These are phyloP conservation scores for Globisporangium yorkense DNA, from an alignment of 352 stramenopile species.

Conservation along the genomic window DNA sequence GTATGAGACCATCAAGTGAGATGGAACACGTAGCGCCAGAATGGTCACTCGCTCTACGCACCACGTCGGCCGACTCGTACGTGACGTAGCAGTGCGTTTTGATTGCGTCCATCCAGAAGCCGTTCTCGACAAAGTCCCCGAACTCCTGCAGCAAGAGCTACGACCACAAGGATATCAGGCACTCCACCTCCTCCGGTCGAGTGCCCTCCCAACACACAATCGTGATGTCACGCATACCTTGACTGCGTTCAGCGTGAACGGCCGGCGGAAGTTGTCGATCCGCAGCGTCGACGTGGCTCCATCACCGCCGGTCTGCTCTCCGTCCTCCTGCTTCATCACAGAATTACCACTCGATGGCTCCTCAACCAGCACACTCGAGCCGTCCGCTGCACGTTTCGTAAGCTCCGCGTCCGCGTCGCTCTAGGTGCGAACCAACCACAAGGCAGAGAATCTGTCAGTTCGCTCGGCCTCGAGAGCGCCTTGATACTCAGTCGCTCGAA, in stretches of 20 bases:
- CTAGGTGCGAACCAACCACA: no score
- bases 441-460: no score
- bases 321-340: not conserved
- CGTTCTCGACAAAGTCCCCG: conserved; percentile 53
- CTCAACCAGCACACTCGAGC: no score
- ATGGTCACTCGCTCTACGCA: conserved; percentile 10
- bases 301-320: not conserved
- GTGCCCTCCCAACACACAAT: no score
- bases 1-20: no score
- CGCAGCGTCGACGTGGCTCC: conserved; percentile 23
- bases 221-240: conserved; percentile 25
- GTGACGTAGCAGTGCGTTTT: conserved; percentile 87
- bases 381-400: no score
- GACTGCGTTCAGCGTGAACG: conserved; percentile 71
- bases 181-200: no score
- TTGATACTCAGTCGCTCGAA: not conserved
- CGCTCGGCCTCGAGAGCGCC: not conserved
- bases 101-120: conserved; percentile 87
- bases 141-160: conserved; percentile 53
- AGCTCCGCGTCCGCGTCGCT: no score
- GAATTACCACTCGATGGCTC: no score
- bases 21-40: no score
- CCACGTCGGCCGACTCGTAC: conserved; percentile 40
- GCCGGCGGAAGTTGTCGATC: conserved; percentile 69
- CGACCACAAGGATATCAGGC: no score